phyloP scores from a whole-genome alignment of 306 rosid species.

The Geum urbanum region DNA sequence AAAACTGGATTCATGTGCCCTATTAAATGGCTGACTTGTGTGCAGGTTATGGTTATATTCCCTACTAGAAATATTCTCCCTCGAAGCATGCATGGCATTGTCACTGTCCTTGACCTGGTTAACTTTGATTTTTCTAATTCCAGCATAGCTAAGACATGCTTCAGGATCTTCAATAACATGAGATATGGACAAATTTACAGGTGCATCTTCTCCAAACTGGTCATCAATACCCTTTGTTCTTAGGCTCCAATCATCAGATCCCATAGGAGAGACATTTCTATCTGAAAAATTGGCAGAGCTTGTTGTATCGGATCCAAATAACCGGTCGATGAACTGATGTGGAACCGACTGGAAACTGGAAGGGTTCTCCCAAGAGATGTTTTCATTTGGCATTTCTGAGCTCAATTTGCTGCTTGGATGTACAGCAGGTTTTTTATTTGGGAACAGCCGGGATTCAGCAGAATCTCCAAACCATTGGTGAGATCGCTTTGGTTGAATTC shows the following conservation, averaged over 20 bases:
- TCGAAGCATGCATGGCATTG: conserved; percentile 27
- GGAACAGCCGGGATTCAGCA: conserved; percentile 51
- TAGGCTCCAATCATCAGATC: conserved; percentile 44
- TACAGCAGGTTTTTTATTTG: conserved; percentile 69
- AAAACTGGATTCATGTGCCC: conserved; percentile 42
- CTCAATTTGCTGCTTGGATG: conserved; percentile 55
- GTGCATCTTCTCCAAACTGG: conserved; percentile 47
- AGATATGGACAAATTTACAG: conserved; percentile 59
- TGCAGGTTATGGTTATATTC: conserved; percentile 38
- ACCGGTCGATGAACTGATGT: conserved; percentile 47
- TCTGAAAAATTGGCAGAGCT: conserved; percentile 45
- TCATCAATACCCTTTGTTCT: conserved; percentile 44
- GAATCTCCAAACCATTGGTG: conserved; percentile 72
- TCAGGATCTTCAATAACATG: conserved; percentile 59
- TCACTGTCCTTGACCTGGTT: conserved; percentile 50
- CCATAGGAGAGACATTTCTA: conserved; percentile 47
- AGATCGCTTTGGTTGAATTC: conserved; percentile 65
- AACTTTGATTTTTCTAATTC: conserved; percentile 51
- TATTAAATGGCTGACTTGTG: conserved; percentile 36
- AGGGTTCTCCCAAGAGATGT: conserved; percentile 60
- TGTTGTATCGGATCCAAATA: conserved; percentile 57
- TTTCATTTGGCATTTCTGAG: conserved; percentile 47
- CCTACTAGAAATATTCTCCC: conserved; percentile 34
- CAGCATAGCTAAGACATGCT: conserved; percentile 45
- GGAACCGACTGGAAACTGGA: conserved; percentile 52